These are phyloP conservation scores for Hyphodiscus hymeniophilus DNA, from an alignment of 495 filamentous ascomycete genomes.

Conservation along the genomic window DNA sequence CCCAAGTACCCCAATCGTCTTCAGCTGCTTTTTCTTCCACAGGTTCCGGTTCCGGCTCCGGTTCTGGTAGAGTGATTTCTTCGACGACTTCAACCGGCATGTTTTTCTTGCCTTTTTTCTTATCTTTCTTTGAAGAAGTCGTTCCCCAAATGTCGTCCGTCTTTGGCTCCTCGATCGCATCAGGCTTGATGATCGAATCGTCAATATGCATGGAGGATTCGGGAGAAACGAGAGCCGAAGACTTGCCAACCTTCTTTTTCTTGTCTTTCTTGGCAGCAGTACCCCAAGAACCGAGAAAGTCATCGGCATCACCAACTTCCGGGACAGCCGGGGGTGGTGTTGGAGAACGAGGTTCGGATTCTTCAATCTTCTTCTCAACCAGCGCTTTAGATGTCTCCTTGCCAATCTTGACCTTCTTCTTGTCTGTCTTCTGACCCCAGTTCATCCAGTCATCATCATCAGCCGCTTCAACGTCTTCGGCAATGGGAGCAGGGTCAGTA, in stretches of 20 bases:
- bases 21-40: conserved; percentile 34
- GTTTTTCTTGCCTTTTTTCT: conserved; percentile 35
- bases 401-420: conserved; percentile 13
- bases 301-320: conserved; percentile 25
- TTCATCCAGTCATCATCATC: conserved; percentile 23
- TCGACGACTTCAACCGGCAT: conserved; percentile 31
- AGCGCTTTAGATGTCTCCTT: conserved; percentile 17
- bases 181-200: conserved; percentile 29
- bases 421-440: conserved; percentile 7
- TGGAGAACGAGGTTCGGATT: conserved; percentile 18
- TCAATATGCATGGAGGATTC: conserved; percentile 20
- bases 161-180: conserved; percentile 37
- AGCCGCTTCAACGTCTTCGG: conserved; percentile 10
- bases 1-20: conserved; percentile 30
- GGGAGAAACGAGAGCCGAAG: conserved; percentile 8
- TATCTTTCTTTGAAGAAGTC: conserved; percentile 29
- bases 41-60: conserved; percentile 32
- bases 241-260: conserved; percentile 29
- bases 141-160: conserved; percentile 33
- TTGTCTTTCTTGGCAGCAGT: conserved; percentile 26
- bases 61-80: conserved; percentile 20
- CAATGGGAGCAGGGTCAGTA: conserved; percentile 3
- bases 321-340: conserved; percentile 29
- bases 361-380: conserved; percentile 23
- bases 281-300: conserved; percentile 29